Evolutionary conservation across 2,329 filamentous ascomycete species (phyloP).

Genomic region (Clathrospora elynae): DNA sequence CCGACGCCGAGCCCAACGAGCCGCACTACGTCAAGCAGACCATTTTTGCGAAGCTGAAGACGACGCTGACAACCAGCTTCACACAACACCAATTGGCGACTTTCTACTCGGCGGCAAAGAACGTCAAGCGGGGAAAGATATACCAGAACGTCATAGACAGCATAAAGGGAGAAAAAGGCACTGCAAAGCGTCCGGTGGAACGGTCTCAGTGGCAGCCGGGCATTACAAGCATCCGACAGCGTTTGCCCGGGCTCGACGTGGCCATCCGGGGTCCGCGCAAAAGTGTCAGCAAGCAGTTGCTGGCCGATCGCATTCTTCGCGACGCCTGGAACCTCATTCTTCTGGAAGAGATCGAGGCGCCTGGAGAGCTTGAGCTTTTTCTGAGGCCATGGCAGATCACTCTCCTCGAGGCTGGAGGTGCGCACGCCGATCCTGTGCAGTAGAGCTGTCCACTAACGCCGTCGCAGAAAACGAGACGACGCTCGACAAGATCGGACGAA

Average conservation of each 20-base stretch:
- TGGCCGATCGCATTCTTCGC: conserved; percentile 45
- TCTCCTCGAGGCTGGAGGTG: conserved; percentile 39
- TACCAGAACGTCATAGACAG: conserved; percentile 25
- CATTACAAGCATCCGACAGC: conserved; percentile 28
- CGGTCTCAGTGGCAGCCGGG: conserved; percentile 44
- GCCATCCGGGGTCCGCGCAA: conserved; percentile 12
- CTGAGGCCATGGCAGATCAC: conserved; percentile 42
- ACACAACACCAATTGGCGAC: conserved; percentile 36
- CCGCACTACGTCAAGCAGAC: conserved; percentile 38
- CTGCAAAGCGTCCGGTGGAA: conserved; percentile 19
- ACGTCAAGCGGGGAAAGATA: conserved; percentile 23
- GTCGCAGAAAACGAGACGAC: conserved; percentile 23
- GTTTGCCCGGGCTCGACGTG: conserved; percentile 32
- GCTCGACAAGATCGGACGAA: conserved; percentile 36
- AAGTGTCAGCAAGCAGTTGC: conserved; percentile 33
- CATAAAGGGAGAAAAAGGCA: conserved; percentile 20
- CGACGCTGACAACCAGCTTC: conserved; percentile 34
- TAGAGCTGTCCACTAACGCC: conserved; percentile 6
- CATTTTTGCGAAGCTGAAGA: conserved; percentile 33
- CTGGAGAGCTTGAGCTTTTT: conserved; percentile 44
- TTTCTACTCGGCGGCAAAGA: conserved; percentile 39
- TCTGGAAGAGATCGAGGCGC: conserved; percentile 44
- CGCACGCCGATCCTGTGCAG: not conserved
- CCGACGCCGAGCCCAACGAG: conserved; percentile 24
- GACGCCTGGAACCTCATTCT: conserved; percentile 40